Base-by-base conservation (phyloP, 2,329 filamentous ascomycete genomes). In the Atkinsonella texensis region DNA sequence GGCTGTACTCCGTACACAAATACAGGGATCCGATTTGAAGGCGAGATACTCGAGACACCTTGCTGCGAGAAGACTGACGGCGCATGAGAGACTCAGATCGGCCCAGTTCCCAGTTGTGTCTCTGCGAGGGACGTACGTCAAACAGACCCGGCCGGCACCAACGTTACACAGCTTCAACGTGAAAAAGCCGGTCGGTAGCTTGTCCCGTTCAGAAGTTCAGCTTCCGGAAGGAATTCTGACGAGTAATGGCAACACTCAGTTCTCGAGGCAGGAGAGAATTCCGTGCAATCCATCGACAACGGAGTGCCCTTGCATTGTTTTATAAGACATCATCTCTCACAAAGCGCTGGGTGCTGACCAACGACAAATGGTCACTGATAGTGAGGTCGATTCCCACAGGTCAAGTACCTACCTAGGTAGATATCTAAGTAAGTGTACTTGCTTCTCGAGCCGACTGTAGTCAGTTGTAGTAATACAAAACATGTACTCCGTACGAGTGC, bases 81-180 rank as follows among this genome's bases (percentile, higher is more conserved):
- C 13, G 47, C 43, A 43, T 42, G 38, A 31, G 42, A 20, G 42
- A 31, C 42, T 41, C 42, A 50, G 51, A 50, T 50, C 51, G 51
- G 47, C 38, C 49, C 47, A 23, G 23, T 38, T 39, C 38, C 49
- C 47, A 23, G 23, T 38, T 39, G 40, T 44, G 39, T 39, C 5
- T 38, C 17, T 46, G 20, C 45, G 20, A 47, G 32, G n/a, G 12
- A 43, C 18, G 18, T 42, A 41, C 13, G 39, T 28, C 23, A 20
- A 47, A 15, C 38, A 38, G 33, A n/a, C 32, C 6, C 12, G 9
- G 18, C 12, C 20, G 20, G 20, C 20, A 39, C 8, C 18, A 20
- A 18, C 2, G 20, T 28, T 13, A 18, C 45, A 39, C 45, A 47
- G n/a, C 45, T 17, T n/a, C 11, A 10, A 10, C 18, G 20, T n/a